A percentile compares a stretch with the other conserved stretches of the same genome.
Evolutionary conservation across 2,329 filamentous ascomycete species (phyloP).

Genomic region (Beauveria rudraprayagi): DNA sequence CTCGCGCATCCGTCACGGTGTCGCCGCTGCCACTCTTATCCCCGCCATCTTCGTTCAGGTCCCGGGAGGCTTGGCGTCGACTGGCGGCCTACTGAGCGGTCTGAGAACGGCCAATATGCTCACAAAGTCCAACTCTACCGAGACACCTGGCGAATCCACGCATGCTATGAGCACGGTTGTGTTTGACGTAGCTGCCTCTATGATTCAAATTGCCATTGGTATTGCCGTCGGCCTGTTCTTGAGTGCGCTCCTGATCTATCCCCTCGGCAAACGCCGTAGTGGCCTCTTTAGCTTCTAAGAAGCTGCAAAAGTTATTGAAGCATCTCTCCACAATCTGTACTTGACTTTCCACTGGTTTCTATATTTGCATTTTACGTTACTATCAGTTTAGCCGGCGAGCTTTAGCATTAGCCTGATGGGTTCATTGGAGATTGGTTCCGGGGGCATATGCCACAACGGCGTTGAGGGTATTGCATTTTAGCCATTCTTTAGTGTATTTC

Average conservation of each 20-base stretch:
- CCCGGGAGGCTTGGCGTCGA: slow-evolving; percentile 39
- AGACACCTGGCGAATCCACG: neutral
- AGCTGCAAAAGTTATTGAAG: no score
- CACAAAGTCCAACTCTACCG: slow-evolving; percentile 26
- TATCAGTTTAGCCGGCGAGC: neutral
- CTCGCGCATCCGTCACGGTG: slow-evolving; percentile 49
- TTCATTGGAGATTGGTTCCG: neutral
- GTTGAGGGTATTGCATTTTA: neutral
- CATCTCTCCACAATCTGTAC: neutral
- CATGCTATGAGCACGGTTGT: slow-evolving; percentile 28
- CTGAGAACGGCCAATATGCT: slow-evolving; percentile 35
- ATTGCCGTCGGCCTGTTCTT: slow-evolving; percentile 44
- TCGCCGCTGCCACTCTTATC: slow-evolving; percentile 38
- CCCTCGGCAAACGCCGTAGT: slow-evolving; percentile 41
- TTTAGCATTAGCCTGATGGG: slow-evolving; percentile 3
- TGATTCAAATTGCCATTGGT: slow-evolving; percentile 46
- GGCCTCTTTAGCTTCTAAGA: slow-evolving; percentile 40
- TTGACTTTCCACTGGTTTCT: no score
- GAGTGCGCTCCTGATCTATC: slow-evolving; percentile 40
- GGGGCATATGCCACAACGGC: neutral
- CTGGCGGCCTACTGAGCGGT: slow-evolving; percentile 38
- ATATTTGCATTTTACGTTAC: neutral
- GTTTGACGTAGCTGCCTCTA: slow-evolving; percentile 39
- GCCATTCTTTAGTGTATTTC: neutral
- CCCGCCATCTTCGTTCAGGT: slow-evolving; percentile 42